Conservation (phyloP, 768 basidiomycete species). For the Lyophyllum semitale region DNA sequence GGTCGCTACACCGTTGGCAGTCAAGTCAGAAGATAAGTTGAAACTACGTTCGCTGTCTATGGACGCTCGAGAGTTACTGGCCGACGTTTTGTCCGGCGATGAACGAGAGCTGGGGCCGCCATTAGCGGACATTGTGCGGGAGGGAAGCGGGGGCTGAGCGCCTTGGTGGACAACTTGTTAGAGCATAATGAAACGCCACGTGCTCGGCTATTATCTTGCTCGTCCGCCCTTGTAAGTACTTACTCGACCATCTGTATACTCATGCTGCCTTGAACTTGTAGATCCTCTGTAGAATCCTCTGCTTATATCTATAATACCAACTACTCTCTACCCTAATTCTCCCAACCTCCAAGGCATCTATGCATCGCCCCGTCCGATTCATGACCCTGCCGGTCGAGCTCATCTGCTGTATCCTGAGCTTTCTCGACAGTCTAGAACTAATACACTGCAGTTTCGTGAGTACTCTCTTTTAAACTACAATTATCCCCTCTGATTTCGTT, state of each 20-base stretch:
- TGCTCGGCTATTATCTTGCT: constrained; percentile 4
- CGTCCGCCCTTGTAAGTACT: not conserved
- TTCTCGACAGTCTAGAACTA: constrained; percentile 36
- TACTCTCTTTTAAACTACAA: not conserved
- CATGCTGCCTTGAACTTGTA: not conserved
- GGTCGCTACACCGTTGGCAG: constrained; percentile 29
- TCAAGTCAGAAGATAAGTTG: constrained; percentile 22
- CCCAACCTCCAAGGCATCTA: not conserved
- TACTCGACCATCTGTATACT: not conserved
- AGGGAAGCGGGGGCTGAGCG: not conserved
- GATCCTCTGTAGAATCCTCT: not conserved
- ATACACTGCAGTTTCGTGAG: constrained; percentile 33
- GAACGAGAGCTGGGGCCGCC: constrained; percentile 29
- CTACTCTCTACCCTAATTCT: not conserved
- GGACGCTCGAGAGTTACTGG: constrained; percentile 39
- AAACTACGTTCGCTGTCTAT: constrained; percentile 48
- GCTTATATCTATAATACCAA: not conserved
- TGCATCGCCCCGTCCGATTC: constrained; percentile 17
- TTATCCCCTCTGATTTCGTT: not conserved
- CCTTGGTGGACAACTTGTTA: not conserved
- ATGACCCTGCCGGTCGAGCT: constrained; percentile 40
- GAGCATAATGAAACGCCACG: not conserved
- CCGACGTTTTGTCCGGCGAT: constrained; percentile 22
- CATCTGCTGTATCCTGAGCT: constrained; percentile 34
- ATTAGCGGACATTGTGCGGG: constrained; percentile 25